These are phyloP conservation scores for Ophiostoma tasmaniense DNA, from an alignment of 2,329 filamentous ascomycete species.

Conservation along the genomic window DNA sequence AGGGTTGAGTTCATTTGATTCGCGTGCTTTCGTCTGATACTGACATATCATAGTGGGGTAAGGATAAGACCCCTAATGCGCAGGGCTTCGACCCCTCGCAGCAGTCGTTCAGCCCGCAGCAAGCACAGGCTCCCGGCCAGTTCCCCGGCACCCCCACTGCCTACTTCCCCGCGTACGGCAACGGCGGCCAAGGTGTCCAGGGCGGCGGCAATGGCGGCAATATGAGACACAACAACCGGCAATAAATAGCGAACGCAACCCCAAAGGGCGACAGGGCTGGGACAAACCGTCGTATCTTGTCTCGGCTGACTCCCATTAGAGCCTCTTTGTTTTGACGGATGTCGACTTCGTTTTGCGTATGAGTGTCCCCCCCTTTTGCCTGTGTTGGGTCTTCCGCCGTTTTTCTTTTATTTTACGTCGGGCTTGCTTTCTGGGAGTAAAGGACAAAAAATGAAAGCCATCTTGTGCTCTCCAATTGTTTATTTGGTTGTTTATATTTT, in stretches of 20 bases:
- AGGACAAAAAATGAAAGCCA: slow-evolving; percentile 9
- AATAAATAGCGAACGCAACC: slow-evolving; percentile 38
- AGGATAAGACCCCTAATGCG: slow-evolving; percentile 86
- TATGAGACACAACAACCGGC: slow-evolving; percentile 39
- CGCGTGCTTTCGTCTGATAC: neutral
- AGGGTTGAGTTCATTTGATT: neutral
- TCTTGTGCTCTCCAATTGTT: slow-evolving; percentile 7
- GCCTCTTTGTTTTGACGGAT: neutral
- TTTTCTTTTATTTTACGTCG: neutral
- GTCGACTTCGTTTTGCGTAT: neutral
- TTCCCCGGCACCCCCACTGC: slow-evolving; percentile 70
- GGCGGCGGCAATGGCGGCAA: slow-evolving; percentile 1
- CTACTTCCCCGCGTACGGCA: slow-evolving; percentile 92
- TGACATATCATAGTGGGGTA: slow-evolving; percentile 70
- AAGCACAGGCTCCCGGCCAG: slow-evolving; percentile 54
- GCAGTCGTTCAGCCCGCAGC: slow-evolving; percentile 62
- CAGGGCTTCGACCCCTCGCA: slow-evolving; percentile 67
- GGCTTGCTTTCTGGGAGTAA: slow-evolving; percentile 7
- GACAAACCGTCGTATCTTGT: neutral
- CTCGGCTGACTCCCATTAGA: neutral
- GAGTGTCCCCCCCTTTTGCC: neutral
- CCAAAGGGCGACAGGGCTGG: neutral
- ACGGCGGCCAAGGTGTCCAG: slow-evolving; percentile 43
- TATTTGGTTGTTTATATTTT: neutral
- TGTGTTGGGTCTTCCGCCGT: neutral